Conservation (phyloP, 23 red algal species). For the Gracilariopsis chorda region DNA sequence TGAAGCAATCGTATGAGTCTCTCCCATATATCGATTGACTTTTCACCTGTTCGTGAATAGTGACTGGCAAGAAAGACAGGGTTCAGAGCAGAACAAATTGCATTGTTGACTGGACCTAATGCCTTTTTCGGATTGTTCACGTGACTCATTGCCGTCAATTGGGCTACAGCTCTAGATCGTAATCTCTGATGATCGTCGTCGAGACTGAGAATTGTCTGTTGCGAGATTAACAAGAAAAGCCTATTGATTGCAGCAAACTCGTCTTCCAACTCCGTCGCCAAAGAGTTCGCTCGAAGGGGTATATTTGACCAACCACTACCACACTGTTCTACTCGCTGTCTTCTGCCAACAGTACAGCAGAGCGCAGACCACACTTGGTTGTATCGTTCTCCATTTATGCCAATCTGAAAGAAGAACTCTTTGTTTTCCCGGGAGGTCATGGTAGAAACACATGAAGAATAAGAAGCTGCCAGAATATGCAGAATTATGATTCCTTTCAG, state of each 20-base stretch:
- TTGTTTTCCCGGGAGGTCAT: not conserved
- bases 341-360: not conserved
- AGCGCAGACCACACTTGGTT: not conserved
- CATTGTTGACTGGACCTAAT: constrained; percentile 1
- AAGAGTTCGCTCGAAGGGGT: not conserved
- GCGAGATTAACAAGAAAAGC: not conserved
- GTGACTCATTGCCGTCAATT: not conserved
- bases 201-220: not conserved
- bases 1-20: not conserved
- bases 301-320: not conserved
- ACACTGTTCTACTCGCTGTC: not conserved
- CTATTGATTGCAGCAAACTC: not conserved
- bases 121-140: constrained; percentile 19
- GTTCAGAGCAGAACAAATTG: not conserved
- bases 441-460: not conserved
- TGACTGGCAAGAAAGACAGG: not conserved
- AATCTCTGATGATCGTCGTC: constrained; percentile 7
- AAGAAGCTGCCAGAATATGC: not conserved
- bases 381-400: not conserved
- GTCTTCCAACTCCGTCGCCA: not conserved
- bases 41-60: not conserved
- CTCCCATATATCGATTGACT: not conserved
- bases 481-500: constrained; percentile 1
- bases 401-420: constrained; percentile 2
- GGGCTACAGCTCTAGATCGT: not conserved